These are phyloP conservation scores for Pterocarpus santalinus DNA, from an alignment of 306 rosid species.

Conservation along the genomic window DNA sequence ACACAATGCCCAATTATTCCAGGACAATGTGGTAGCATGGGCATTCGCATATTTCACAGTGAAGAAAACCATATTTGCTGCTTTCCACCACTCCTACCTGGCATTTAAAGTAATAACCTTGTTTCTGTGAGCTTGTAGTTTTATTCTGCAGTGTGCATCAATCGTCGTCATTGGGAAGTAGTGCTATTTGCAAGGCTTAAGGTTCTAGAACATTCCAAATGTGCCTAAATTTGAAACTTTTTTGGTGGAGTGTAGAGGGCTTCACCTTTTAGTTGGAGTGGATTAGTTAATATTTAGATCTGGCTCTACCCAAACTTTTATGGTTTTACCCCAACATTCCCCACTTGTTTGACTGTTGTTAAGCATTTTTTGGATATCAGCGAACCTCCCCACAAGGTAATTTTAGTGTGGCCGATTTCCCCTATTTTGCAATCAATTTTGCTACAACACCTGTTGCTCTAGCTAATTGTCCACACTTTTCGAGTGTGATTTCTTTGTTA, in stretches of 20 bases:
- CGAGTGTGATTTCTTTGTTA: slow-evolving; percentile 1
- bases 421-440: neutral
- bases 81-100: no score
- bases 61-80: no score
- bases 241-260: neutral
- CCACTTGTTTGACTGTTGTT: neutral
- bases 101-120: no score
- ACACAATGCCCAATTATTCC: no score
- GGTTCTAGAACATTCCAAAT: neutral
- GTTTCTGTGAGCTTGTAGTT: neutral
- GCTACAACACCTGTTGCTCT: neutral
- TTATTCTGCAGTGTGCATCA: neutral
- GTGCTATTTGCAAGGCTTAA: slow-evolving; percentile 5
- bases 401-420: neutral
- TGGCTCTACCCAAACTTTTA: neutral
- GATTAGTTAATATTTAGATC: no score
- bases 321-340: neutral
- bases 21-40: no score
- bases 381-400: neutral
- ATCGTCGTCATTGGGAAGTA: no score
- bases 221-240: neutral
- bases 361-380: neutral
- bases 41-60: no score
- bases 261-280: slow-evolving; percentile 4
- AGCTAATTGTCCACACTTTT: neutral